Evolutionary conservation across 768 basidiomycete genomes (phyloP), one percentile per base, ranked within the genome.

Genomic region (Astraeus odoratus): DNA sequence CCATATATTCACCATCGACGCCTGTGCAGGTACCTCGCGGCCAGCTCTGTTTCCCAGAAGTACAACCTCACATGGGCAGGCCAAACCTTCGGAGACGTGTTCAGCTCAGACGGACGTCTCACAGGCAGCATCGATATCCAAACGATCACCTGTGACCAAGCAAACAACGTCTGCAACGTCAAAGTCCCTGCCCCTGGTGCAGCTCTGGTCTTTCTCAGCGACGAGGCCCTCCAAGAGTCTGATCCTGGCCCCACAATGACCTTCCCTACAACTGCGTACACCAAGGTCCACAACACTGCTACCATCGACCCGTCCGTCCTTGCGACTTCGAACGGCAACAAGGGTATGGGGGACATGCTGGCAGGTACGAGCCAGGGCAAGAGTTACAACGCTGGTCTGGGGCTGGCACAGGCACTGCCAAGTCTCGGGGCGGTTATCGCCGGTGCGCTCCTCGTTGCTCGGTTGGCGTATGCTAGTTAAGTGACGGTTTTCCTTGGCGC

Each of bases 11-110:
- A 27, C 8, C 3, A 29, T 8, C 43, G 23, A 9, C 10, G 3
- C 19, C 22, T 20, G 9, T 16, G 31, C 37, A 79, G 80, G 54
- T 86, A 82, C 54, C 68, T 85, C 22, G 47, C 55, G 0, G 81
- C 85, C 0, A 55, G 67, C 0, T 74, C 75, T 1, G 79, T 86
- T 3, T 66, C 76, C 1, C 74, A 78, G 46, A 81, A 77, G 56
- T 70, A 66, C 42, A 80, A 85, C 55, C 77, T 88, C 47, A 81
- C 78, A 0, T 90, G 87, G 86, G 87, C 83, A 3, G 78, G 79
- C 5, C 88, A 86, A 67, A 85, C 82, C 0, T 76, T 80, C 36
- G 82, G 81, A 6, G 71, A 70, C 33, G 66, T 68, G 19, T 81
- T 82, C 52, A 66, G 75, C 44, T 79, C 77, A 1, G 86, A 91